These are phyloP conservation scores for Acidomyces sp. DNA, from an alignment of 495 filamentous ascomycete genomes.

Conservation along the genomic window DNA sequence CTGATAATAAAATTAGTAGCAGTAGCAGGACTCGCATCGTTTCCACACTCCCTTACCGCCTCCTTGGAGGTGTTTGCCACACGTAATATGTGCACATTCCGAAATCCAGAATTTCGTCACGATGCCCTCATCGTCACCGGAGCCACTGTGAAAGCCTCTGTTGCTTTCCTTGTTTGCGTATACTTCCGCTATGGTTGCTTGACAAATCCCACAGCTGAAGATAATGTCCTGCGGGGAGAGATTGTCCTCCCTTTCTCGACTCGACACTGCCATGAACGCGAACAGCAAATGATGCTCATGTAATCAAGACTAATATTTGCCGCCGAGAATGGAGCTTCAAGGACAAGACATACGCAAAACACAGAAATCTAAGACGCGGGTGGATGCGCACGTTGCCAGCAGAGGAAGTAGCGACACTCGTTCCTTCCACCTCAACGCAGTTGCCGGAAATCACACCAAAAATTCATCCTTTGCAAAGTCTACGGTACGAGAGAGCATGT, in stretches of 20 bases:
- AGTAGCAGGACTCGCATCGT: not conserved
- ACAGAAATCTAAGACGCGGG: constrained; percentile 1
- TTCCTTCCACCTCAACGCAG: not conserved
- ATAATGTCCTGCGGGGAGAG: constrained; percentile 28
- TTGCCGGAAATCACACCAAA: not conserved
- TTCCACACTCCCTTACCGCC: constrained; percentile 25
- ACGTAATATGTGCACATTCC: constrained; percentile 34
- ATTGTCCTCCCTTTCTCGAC: not conserved
- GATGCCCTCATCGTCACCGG: constrained; percentile 19
- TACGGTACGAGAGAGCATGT: not conserved
- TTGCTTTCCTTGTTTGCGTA: constrained; percentile 25
- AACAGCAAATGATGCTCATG: not conserved
- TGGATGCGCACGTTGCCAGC: not conserved
- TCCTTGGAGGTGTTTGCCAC: constrained; percentile 32
- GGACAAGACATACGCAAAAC: not conserved
- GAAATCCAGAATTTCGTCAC: constrained; percentile 34
- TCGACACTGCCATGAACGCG: constrained; percentile 4
- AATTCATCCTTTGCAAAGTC: not conserved
- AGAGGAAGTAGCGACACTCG: constrained; percentile 7
- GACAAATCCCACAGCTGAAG: constrained; percentile 33
- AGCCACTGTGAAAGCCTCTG: constrained; percentile 25
- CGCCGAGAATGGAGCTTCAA: not conserved
- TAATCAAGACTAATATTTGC: no score
- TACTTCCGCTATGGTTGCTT: constrained; percentile 28
- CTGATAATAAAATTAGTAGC: constrained; percentile 17